Evolutionary conservation across 2,329 filamentous ascomycete genomes (phyloP).

Genomic region (Fusarium tupiense): DNA sequence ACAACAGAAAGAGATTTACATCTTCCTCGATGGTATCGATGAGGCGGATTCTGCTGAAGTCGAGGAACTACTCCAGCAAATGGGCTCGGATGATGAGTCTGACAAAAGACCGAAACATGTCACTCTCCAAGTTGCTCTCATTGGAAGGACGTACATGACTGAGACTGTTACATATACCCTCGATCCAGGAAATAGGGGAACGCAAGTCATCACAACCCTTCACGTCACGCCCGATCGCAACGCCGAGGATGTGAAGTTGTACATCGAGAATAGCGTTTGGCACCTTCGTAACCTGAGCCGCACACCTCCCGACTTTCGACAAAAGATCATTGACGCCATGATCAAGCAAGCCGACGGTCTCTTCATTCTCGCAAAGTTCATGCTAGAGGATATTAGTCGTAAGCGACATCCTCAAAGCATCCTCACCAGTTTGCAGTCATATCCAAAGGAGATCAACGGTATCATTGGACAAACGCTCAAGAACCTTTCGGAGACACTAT

Average conservation of each 20-base stretch:
- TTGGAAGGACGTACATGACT: slow-evolving; percentile 55
- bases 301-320: slow-evolving; percentile 46
- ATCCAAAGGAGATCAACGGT: slow-evolving; percentile 56
- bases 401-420: slow-evolving; percentile 57
- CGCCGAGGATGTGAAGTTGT: slow-evolving; percentile 53
- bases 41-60: slow-evolving; percentile 54
- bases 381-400: slow-evolving; percentile 59
- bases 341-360: slow-evolving; percentile 56
- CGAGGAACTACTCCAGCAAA: slow-evolving; percentile 49
- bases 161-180: slow-evolving; percentile 50
- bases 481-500: slow-evolving; percentile 53
- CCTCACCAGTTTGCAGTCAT: slow-evolving; percentile 54
- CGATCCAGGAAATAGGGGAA: slow-evolving; percentile 45
- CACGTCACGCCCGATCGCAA: slow-evolving; percentile 56
- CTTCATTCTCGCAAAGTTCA: slow-evolving; percentile 61
- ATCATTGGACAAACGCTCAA: slow-evolving; percentile 54
- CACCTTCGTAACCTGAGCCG: slow-evolving; percentile 51
- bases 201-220: slow-evolving; percentile 50
- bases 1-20: slow-evolving; percentile 50
- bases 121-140: slow-evolving; percentile 51
- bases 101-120: slow-evolving; percentile 24
- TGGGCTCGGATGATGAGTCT: slow-evolving; percentile 43
- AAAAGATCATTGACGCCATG: slow-evolving; percentile 53
- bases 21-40: slow-evolving; percentile 60
- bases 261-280: slow-evolving; percentile 54